phyloP scores from a whole-genome alignment of 306 rosid species.

The Cucurbita maxima region DNA sequence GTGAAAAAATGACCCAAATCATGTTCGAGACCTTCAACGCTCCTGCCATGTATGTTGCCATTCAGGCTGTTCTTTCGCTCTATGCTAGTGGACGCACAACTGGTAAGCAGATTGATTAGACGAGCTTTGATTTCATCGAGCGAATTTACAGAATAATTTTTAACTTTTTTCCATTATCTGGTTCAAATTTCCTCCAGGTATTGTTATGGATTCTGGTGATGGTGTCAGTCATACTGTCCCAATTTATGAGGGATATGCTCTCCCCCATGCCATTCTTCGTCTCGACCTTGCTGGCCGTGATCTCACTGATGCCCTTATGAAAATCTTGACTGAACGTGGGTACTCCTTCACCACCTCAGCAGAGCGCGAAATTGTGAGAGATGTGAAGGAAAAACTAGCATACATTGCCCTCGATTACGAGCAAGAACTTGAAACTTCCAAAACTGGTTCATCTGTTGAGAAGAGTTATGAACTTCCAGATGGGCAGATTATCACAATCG shows the following conservation, averaged over 20 bases:
- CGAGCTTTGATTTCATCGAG: background rate
- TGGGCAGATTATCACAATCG: slow-evolving; percentile 79
- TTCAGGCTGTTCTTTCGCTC: slow-evolving; percentile 73
- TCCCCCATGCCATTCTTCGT: too few relatives aligned
- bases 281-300: too few relatives aligned
- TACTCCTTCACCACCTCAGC: too few relatives aligned
- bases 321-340: too few relatives aligned
- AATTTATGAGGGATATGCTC: too few relatives aligned
- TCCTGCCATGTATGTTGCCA: too few relatives aligned
- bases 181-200: slow-evolving; percentile 32
- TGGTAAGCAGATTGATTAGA: slow-evolving; percentile 28
- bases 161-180: background rate
- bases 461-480: slow-evolving; percentile 77
- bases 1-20: slow-evolving; percentile 59
- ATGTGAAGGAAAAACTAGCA: slow-evolving; percentile 72
- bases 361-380: too few relatives aligned
- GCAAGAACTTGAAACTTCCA: slow-evolving; percentile 74
- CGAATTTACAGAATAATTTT: background rate
- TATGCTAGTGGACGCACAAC: slow-evolving; percentile 93
- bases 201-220: slow-evolving; percentile 16
- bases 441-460: slow-evolving; percentile 62
- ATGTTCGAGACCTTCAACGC: too few relatives aligned
- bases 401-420: slow-evolving; percentile 77
- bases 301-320: too few relatives aligned
- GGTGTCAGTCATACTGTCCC: too few relatives aligned